phyloP scores from a whole-genome alignment of 306 rosid species.

The Vigna mungo region DNA sequence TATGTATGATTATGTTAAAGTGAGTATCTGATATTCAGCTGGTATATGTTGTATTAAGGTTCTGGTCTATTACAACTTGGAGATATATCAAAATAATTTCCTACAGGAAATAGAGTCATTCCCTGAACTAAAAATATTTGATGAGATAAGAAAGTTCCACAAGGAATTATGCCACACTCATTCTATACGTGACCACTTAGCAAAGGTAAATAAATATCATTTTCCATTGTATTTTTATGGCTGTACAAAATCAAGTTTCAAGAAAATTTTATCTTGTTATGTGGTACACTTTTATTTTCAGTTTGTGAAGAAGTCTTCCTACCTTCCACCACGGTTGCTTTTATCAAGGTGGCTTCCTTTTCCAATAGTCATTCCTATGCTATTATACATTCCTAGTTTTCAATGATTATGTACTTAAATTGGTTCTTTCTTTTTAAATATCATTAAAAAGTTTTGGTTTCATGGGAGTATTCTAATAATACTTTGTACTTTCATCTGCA shows the following conservation, averaged over 20 bases:
- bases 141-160: conserved; percentile 70
- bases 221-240: conserved; percentile 25
- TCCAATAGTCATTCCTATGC: background rate
- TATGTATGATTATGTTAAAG: conserved; percentile 76
- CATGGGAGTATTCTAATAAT: background rate
- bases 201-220: conserved; percentile 58
- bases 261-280: conserved; percentile 29
- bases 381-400: conserved; percentile 23
- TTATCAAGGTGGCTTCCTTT: conserved; percentile 64
- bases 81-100: conserved; percentile 34
- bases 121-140: conserved; percentile 74
- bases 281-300: conserved; percentile 48
- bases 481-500: no score
- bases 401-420: background rate
- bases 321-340: conserved; percentile 86
- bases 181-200: conserved; percentile 77
- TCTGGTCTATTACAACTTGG: conserved; percentile 35
- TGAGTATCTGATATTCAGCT: conserved; percentile 51
- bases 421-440: conserved; percentile 32
- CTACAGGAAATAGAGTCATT: conserved; percentile 86
- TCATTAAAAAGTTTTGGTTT: conserved; percentile 1
- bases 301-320: conserved; percentile 76
- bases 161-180: conserved; percentile 72
- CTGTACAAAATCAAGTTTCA: background rate
- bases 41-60: conserved; percentile 35